A percentile compares a stretch with the other conserved stretches of the same genome.
Evolutionary conservation across 2,329 filamentous ascomycete genomes (phyloP).

Genomic region (Talaromyces marneffei): DNA sequence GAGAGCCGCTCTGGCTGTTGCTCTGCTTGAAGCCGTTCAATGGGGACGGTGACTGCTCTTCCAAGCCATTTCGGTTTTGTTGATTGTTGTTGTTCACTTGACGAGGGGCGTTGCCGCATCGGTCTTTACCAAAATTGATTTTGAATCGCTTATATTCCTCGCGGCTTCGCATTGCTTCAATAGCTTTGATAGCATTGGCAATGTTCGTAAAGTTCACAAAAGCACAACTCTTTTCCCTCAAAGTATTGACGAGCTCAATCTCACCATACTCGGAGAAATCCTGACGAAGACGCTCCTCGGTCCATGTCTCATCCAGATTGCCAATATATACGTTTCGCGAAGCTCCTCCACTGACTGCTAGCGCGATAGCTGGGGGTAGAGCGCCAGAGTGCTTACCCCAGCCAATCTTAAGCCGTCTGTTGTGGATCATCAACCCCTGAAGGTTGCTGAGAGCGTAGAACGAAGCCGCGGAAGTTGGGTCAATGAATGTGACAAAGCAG

Average conservation of each 20-base stretch:
- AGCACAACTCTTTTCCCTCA: slow-evolving; percentile 97
- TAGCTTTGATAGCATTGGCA: slow-evolving; percentile 98
- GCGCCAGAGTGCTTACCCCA: slow-evolving; percentile 99
- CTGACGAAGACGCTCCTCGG: slow-evolving; percentile 87
- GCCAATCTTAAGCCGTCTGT: slow-evolving; percentile 93
- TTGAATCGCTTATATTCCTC: slow-evolving; percentile 99
- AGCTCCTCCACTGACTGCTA: slow-evolving; percentile 92
- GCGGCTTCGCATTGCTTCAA: slow-evolving; percentile 87
- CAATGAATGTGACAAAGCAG: slow-evolving; percentile 99
- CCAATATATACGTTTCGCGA: slow-evolving; percentile 99
- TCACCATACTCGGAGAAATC: slow-evolving; percentile 97
- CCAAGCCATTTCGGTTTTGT: slow-evolving; percentile 52
- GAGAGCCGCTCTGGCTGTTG: slow-evolving; percentile 49
- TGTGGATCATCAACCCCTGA: slow-evolving; percentile 98
- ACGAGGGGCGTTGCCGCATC: slow-evolving; percentile 91
- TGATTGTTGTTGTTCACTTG: slow-evolving; percentile 60
- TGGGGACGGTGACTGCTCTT: slow-evolving; percentile 50
- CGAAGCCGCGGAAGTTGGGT: slow-evolving; percentile 92
- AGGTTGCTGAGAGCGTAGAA: slow-evolving; percentile 98
- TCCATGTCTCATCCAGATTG: slow-evolving; percentile 96
- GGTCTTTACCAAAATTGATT: slow-evolving; percentile 99
- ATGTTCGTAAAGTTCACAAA: slow-evolving; percentile 99
- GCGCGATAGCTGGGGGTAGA: slow-evolving; percentile 86
- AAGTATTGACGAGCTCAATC: slow-evolving; percentile 92
- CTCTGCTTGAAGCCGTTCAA: slow-evolving; percentile 54